A percentile compares a stretch with the other conserved stretches of the same genome.
phyloP scores from a whole-genome alignment of 2,329 filamentous ascomycete genomes.

The Xylariaceae sp. region DNA sequence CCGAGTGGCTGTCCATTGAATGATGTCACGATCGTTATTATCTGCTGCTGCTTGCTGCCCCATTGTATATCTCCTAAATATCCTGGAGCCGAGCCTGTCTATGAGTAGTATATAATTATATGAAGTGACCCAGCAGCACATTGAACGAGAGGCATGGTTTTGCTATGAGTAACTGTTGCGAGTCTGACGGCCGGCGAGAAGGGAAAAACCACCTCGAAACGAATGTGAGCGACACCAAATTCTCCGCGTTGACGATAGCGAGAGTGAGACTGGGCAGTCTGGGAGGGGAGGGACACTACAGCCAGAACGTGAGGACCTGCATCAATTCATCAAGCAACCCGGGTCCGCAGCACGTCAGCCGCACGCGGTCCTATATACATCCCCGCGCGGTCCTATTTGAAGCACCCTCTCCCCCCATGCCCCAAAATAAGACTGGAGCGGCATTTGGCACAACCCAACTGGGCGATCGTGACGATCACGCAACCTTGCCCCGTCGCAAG shows the following conservation, averaged over 20 bases:
- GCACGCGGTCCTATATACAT: slow-evolving; percentile 25
- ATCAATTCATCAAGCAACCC: slow-evolving; percentile 17
- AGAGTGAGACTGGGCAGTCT: slow-evolving; percentile 3
- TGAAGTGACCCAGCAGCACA: slow-evolving; percentile 14
- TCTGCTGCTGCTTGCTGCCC: slow-evolving; percentile 8
- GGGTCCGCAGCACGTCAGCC: slow-evolving; percentile 22
- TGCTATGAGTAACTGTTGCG: slow-evolving; percentile 3
- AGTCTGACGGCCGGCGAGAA: slow-evolving; percentile 8
- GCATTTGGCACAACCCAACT: slow-evolving; percentile 23
- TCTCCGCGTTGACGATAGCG: slow-evolving; percentile 16
- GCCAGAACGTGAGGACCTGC: slow-evolving; percentile 12
- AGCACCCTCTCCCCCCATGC: slow-evolving; percentile 16
- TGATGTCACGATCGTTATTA: not conserved
- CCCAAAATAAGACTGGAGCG: slow-evolving; percentile 16
- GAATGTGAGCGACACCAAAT: slow-evolving; percentile 22
- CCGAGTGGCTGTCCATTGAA: slow-evolving; percentile 1
- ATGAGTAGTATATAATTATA: slow-evolving; percentile 22
- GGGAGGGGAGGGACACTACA: slow-evolving; percentile 13
- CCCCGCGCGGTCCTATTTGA: slow-evolving; percentile 14
- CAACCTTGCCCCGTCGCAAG: slow-evolving; percentile 18
- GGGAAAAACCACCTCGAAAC: slow-evolving; percentile 17
- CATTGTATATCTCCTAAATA: slow-evolving; percentile 15
- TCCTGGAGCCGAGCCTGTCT: slow-evolving; percentile 11
- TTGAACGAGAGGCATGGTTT: slow-evolving; percentile 27
- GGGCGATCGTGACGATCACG: slow-evolving; percentile 15